Evolutionary conservation across 1,284 basidiomycete species (phyloP).

Genomic region (Puccinia coronata): DNA sequence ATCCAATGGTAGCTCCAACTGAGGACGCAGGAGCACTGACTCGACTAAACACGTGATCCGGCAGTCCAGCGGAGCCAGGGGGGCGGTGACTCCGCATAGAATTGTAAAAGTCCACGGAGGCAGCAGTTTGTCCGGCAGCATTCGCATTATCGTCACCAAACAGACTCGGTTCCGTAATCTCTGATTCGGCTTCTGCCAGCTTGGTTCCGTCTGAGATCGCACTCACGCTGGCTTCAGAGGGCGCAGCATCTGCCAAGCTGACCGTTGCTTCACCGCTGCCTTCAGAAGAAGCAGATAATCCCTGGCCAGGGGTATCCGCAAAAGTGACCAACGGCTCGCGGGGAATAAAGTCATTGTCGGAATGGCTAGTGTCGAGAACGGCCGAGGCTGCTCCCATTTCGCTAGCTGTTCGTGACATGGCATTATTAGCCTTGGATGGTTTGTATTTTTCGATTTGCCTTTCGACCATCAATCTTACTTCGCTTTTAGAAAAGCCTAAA

Average conservation of each 20-base stretch:
- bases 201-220: slow-evolving; percentile 68
- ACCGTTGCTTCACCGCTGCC: slow-evolving; percentile 62
- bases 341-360: slow-evolving; percentile 57
- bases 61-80: slow-evolving; percentile 19
- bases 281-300: slow-evolving; percentile 54
- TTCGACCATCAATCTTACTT: slow-evolving; percentile 75
- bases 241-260: slow-evolving; percentile 64
- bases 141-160: slow-evolving; percentile 74
- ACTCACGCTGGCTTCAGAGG: slow-evolving; percentile 71
- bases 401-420: slow-evolving; percentile 60
- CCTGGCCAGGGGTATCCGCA: slow-evolving; percentile 58
- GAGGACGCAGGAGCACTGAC: slow-evolving; percentile 51
- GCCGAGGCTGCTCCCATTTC: slow-evolving; percentile 68
- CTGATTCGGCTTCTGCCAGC: slow-evolving; percentile 63
- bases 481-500: slow-evolving; percentile 88
- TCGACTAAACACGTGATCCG: slow-evolving; percentile 44
- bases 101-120: slow-evolving; percentile 82
- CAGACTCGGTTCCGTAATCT: slow-evolving; percentile 70
- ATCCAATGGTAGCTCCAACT: slow-evolving; percentile 63
- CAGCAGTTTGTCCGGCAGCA: slow-evolving; percentile 61
- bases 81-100: slow-evolving; percentile 63
- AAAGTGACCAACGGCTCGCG: slow-evolving; percentile 55
- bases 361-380: slow-evolving; percentile 70
- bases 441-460: slow-evolving; percentile 77
- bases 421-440: slow-evolving; percentile 60